A percentile compares a stretch with the other conserved stretches of the same genome.
These are phyloP conservation scores for Yamadazyma dushanensis DNA, from an alignment of 1,139 yeast genomes.

Conservation along the genomic window DNA sequence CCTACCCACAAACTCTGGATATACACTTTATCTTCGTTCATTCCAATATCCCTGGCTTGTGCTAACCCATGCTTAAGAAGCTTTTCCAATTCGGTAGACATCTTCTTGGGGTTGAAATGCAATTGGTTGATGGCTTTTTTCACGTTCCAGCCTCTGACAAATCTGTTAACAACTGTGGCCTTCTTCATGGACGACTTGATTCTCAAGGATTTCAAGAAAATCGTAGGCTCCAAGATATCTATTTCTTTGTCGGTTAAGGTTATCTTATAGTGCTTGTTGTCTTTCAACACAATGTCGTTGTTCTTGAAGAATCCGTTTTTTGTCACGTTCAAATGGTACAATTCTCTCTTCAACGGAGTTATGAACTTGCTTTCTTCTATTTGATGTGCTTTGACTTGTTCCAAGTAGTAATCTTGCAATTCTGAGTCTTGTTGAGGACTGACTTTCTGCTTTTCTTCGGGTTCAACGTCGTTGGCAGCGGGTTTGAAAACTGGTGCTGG, in stretches of 20 bases:
- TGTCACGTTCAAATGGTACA: conserved; percentile 62
- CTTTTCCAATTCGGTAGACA: conserved; percentile 77
- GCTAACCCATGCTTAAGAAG: conserved; percentile 70
- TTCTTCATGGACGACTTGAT: conserved; percentile 85
- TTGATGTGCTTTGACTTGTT: conserved; percentile 30
- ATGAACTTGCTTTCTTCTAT: conserved; percentile 40
- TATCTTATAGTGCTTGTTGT: conserved; percentile 54
- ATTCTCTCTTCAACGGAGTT: conserved; percentile 70
- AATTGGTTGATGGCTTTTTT: conserved; percentile 88
- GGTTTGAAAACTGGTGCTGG: conserved; percentile 6
- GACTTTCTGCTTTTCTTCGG: not conserved
- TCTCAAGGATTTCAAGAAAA: conserved; percentile 74
- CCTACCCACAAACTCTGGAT: conserved; percentile 91
- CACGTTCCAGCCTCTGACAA: conserved; percentile 68
- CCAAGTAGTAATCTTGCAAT: conserved; percentile 34
- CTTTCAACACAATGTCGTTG: conserved; percentile 50
- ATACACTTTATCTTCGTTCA: conserved; percentile 63
- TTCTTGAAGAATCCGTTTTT: conserved; percentile 77
- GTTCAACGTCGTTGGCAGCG: conserved; percentile 12
- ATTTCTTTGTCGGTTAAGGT: conserved; percentile 64
- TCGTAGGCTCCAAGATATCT: conserved; percentile 79
- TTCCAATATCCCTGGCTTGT: conserved; percentile 62
- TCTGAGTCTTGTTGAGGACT: conserved; percentile 32
- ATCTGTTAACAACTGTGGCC: conserved; percentile 77
- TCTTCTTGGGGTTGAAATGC: conserved; percentile 80